These are phyloP conservation scores for Spatholobus suberectus DNA, from an alignment of 306 rosid species.

Conservation along the genomic window DNA sequence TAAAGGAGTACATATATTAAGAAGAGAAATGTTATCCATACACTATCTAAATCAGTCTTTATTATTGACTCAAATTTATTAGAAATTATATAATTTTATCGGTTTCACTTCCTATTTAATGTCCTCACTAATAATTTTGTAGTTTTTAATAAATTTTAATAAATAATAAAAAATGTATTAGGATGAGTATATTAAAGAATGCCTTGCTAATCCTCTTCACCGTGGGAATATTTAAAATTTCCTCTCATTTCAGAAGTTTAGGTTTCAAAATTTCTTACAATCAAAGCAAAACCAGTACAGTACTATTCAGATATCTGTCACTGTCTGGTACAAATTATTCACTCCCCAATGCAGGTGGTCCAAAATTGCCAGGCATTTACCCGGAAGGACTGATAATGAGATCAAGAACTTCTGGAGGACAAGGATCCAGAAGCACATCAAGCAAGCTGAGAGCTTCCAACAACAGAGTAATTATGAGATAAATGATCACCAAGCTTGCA, in stretches of 20 bases:
- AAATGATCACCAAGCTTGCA: slow-evolving; percentile 46
- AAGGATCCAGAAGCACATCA: slow-evolving; percentile 80
- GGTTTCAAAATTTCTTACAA: neutral
- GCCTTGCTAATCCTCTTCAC: too few species aligned
- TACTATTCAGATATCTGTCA: neutral
- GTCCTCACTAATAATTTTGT: neutral
- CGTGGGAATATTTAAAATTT: neutral
- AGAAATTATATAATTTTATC: neutral
- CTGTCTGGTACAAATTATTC: neutral
- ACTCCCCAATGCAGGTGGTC: slow-evolving; percentile 72
- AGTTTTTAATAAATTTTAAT: too few species aligned
- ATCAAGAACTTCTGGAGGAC: slow-evolving; percentile 92
- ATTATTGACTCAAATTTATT: neutral
- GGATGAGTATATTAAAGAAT: too few species aligned
- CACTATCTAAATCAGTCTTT: too few species aligned
- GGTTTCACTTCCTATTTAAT: neutral
- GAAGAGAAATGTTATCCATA: too few species aligned
- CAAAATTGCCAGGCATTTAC: slow-evolving; percentile 83
- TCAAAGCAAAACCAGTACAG: neutral
- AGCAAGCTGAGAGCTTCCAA: slow-evolving; percentile 56
- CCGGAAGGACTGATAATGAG: slow-evolving; percentile 52
- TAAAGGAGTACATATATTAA: too few species aligned
- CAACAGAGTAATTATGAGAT: slow-evolving; percentile 40
- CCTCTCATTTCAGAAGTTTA: neutral
- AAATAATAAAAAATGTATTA: too few species aligned